Evolutionary conservation across 2,329 filamentous ascomycete species (phyloP).

Genomic region (Phoma sp.): DNA sequence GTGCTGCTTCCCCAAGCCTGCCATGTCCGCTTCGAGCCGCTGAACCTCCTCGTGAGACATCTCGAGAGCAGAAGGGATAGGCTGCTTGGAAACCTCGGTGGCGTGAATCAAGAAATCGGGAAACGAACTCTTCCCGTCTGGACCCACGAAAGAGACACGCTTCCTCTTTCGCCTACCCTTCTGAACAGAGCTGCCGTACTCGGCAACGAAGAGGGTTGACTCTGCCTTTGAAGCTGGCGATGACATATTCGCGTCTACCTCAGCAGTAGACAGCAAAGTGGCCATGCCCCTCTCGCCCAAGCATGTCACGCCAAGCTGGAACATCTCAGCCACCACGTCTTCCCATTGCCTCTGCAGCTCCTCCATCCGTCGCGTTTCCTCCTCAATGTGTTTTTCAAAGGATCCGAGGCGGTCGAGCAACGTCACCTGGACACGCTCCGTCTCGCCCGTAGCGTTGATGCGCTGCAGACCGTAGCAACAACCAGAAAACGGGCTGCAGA

Average conservation of each 20-base stretch:
- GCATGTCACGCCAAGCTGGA: conserved; percentile 30
- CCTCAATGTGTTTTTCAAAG: conserved; percentile 29
- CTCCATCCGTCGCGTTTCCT: conserved; percentile 26
- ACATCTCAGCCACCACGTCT: conserved; percentile 36
- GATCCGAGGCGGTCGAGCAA: conserved; percentile 28
- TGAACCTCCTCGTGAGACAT: conserved; percentile 22
- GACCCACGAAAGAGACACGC: conserved; percentile 28
- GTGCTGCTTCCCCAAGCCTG: conserved; percentile 28
- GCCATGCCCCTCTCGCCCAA: conserved; percentile 34
- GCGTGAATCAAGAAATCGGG: conserved; percentile 30
- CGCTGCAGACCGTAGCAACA: conserved; percentile 19
- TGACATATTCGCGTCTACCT: background rate
- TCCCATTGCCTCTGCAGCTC: conserved; percentile 38
- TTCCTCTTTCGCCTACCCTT: conserved; percentile 23
- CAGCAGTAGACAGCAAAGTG: conserved; percentile 20
- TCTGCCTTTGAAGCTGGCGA: conserved; percentile 5
- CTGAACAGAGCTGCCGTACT: conserved; percentile 14
- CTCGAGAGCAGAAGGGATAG: conserved; percentile 9
- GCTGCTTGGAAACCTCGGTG: conserved; percentile 11
- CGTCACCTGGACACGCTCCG: conserved; percentile 10
- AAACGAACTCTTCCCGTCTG: conserved; percentile 6
- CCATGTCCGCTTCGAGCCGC: conserved; percentile 23
- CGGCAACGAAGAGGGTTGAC: conserved; percentile 27
- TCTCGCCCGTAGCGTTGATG: conserved; percentile 19
- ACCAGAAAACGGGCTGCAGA: conserved; percentile 29